Percentiles rank a stretch among this genome's conserved stretches.
Evolutionary conservation across 352 stramenopile species (phyloP).

Genomic region (Globisporangium spiculum): DNA sequence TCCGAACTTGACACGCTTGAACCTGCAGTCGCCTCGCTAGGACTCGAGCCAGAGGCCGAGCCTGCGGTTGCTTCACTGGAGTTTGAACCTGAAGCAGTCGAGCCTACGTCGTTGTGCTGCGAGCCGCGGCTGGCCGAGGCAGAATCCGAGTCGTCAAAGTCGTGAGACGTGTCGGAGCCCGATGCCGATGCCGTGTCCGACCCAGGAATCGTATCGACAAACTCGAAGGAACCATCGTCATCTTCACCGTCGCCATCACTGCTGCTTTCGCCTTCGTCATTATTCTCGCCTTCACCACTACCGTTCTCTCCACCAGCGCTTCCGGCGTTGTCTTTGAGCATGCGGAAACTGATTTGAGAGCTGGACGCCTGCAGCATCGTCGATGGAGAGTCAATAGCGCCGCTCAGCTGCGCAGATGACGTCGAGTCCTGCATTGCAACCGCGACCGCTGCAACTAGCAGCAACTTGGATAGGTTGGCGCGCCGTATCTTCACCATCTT

Average conservation of each 20-base stretch:
- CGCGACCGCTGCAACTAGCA: neutral
- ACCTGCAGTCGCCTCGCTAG: neutral
- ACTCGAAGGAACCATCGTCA: slow-evolving; percentile 10
- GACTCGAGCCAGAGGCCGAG: neutral
- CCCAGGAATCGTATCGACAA: slow-evolving; percentile 7
- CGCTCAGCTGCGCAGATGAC: neutral
- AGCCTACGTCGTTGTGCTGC: neutral
- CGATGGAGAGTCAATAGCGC: neutral
- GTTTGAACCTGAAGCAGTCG: neutral
- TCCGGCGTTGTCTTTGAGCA: neutral
- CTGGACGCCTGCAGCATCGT: neutral
- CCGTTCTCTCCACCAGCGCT: neutral
- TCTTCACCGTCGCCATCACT: neutral
- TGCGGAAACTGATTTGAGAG: neutral
- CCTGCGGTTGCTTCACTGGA: neutral
- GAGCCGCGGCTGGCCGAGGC: neutral
- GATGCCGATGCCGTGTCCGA: neutral
- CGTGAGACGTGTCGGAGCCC: neutral
- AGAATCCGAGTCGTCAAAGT: neutral
- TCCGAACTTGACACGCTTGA: neutral
- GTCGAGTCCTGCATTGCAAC: neutral
- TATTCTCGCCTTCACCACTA: neutral
- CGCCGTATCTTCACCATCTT: slow-evolving; percentile 2
- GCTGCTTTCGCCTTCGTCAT: neutral
- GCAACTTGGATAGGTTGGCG: neutral